phyloP scores from a whole-genome alignment of 805 yeast genomes.

The Cyberlindnera bimundalis region DNA sequence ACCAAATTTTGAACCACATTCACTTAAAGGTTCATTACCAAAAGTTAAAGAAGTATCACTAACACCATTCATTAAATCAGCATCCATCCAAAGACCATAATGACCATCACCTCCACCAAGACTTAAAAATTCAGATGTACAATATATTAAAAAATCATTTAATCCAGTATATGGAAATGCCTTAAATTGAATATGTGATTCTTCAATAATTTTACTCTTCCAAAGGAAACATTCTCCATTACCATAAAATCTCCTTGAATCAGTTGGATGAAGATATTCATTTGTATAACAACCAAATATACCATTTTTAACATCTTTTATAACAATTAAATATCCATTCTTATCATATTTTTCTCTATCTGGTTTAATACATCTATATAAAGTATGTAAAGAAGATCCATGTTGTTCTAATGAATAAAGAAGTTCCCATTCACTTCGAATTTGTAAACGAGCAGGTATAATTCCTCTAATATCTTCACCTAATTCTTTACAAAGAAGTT shows the following conservation, averaged over 20 bases:
- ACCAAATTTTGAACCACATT: conserved; percentile 58
- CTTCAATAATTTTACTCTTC: conserved; percentile 39
- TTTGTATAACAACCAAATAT: conserved; percentile 79
- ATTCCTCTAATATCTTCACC: conserved; percentile 72
- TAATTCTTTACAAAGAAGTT: conserved; percentile 54
- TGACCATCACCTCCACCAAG: conserved; percentile 93
- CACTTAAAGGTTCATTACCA: conserved; percentile 80
- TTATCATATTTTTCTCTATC: conserved; percentile 36
- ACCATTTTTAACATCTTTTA: conserved; percentile 61
- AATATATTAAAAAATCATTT: conserved; percentile 81
- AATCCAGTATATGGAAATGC: conserved; percentile 87
- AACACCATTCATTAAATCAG: conserved; percentile 69
- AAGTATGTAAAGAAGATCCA: conserved; percentile 81
- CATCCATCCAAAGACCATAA: conserved; percentile 88
- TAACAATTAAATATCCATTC: conserved; percentile 70
- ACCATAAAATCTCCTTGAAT: conserved; percentile 75
- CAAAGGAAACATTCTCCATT: conserved; percentile 95
- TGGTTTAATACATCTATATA: conserved; percentile 58
- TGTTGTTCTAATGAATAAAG: conserved; percentile 86
- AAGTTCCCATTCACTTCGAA: conserved; percentile 73
- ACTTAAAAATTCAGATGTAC: conserved; percentile 72
- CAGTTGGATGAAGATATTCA: conserved; percentile 68
- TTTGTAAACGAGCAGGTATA: conserved; percentile 75
- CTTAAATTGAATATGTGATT: conserved; percentile 44
- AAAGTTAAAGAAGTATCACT: conserved; percentile 78